A percentile compares a stretch with the other conserved stretches of the same genome.
Evolutionary conservation across 2,329 filamentous ascomycete genomes (phyloP).

Genomic region (Aulographum hederae): DNA sequence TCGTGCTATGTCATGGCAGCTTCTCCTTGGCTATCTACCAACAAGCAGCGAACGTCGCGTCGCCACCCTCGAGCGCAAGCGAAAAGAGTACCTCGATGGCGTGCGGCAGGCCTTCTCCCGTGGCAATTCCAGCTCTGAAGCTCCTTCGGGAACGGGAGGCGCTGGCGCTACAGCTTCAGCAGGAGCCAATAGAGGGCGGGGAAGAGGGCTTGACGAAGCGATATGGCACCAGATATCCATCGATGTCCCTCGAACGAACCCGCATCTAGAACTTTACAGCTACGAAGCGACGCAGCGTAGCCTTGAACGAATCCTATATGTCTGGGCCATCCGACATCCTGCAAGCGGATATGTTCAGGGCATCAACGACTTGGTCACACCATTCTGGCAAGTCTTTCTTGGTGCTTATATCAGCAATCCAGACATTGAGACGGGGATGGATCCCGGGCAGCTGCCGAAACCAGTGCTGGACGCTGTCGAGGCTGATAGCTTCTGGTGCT

Average conservation of each 20-base stretch:
- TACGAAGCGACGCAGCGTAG: slow-evolving; percentile 94
- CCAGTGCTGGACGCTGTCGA: slow-evolving; percentile 90
- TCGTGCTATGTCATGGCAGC: slow-evolving; percentile 96
- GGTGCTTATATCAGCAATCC: slow-evolving; percentile 88
- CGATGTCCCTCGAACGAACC: slow-evolving; percentile 89
- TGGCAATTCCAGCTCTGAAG: slow-evolving; percentile 21
- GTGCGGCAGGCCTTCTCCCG: slow-evolving; percentile 51
- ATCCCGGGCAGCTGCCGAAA: slow-evolving; percentile 81
- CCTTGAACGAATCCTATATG: slow-evolving; percentile 82
- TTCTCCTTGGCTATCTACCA: slow-evolving; percentile 84
- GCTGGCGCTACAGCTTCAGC: slow-evolving; percentile 22
- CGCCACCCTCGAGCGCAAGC: slow-evolving; percentile 76
- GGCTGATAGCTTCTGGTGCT: slow-evolving; percentile 94
- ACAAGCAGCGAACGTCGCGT: slow-evolving; percentile 92
- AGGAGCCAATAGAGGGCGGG: slow-evolving; percentile 34
- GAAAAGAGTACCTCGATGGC: slow-evolving; percentile 91
- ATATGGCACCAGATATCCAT: slow-evolving; percentile 99
- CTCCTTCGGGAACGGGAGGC: slow-evolving; percentile 32
- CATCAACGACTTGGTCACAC: slow-evolving; percentile 94
- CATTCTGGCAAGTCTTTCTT: slow-evolving; percentile 95
- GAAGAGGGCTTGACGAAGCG: slow-evolving; percentile 79
- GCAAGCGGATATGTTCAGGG: slow-evolving; percentile 97
- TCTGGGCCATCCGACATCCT: slow-evolving; percentile 95
- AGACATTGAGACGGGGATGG: slow-evolving; percentile 87
- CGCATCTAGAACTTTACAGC: slow-evolving; percentile 83